Evolutionary conservation across 352 stramenopile genomes (phyloP).

Genomic region (Globisporangium abappressorium): DNA sequence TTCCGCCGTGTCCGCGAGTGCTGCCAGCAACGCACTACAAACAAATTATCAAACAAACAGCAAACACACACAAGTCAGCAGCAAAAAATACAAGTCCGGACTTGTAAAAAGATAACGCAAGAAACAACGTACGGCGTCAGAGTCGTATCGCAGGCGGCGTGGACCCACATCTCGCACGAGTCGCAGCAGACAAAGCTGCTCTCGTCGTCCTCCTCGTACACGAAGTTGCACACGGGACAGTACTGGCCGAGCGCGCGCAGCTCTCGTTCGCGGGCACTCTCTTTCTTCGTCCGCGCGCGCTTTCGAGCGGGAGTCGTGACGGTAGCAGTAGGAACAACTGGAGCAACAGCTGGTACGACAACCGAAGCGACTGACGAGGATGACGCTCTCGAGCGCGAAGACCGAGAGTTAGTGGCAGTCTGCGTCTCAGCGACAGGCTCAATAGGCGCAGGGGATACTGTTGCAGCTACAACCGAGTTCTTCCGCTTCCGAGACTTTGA

Average conservation of each 20-base stretch:
- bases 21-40: constrained; percentile 44
- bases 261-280: constrained; percentile 68
- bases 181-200: constrained; percentile 88
- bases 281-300: constrained; percentile 57
- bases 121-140: constrained; percentile 58
- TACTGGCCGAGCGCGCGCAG: constrained; percentile 79
- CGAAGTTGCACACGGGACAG: constrained; percentile 82
- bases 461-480: constrained; percentile 15
- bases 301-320: constrained; percentile 30
- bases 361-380: constrained; percentile 20
- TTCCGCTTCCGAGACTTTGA: constrained; percentile 30
- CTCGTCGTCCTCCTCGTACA: constrained; percentile 84
- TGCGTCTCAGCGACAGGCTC: not conserved
- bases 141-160: constrained; percentile 65
- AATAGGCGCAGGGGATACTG: not conserved
- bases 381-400: constrained; percentile 8
- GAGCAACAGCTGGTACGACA: not conserved
- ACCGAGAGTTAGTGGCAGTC: not conserved
- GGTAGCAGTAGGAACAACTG: not conserved
- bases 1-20: constrained; percentile 64
- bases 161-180: constrained; percentile 87
- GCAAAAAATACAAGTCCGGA: not conserved
- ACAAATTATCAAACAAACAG: not conserved
- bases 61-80: constrained; percentile 12
- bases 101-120: not conserved